Conservation (phyloP, 2,329 filamentous ascomycete genomes). For the Trichoderma endophyticum region DNA sequence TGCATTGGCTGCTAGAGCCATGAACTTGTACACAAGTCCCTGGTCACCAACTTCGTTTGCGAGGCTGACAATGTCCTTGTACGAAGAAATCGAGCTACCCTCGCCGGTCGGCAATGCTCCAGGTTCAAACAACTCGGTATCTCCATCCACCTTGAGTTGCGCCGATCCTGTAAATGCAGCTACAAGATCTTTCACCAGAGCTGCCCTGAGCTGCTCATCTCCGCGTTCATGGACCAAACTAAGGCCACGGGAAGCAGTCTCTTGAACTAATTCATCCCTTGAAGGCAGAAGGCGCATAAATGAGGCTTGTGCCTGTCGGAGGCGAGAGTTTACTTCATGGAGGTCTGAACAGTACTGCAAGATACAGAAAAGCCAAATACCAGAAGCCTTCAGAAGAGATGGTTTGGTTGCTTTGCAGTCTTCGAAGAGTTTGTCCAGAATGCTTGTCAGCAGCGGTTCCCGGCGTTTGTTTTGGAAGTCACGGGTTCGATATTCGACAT, state of each 20-base stretch:
- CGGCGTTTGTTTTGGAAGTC: conserved; percentile 39
- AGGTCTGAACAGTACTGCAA: conserved; percentile 86
- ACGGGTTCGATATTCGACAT: conserved; percentile 58
- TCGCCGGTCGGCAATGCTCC: conserved; percentile 88
- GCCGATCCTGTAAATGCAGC: conserved; percentile 80
- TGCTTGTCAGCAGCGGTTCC: conserved; percentile 44
- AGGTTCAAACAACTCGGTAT: conserved; percentile 91
- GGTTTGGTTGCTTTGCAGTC: conserved; percentile 86
- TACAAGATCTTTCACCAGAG: conserved; percentile 83
- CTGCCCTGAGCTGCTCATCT: conserved; percentile 72
- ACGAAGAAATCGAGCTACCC: conserved; percentile 85
- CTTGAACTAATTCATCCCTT: conserved; percentile 90
- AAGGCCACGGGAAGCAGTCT: conserved; percentile 86
- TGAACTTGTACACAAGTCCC: conserved; percentile 95
- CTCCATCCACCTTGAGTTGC: conserved; percentile 77
- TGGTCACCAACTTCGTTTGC: conserved; percentile 97
- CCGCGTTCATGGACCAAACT: conserved; percentile 94
- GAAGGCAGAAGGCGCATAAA: conserved; percentile 87
- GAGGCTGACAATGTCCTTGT: conserved; percentile 93
- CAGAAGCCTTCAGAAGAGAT: conserved; percentile 83
- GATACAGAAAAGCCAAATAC: conserved; percentile 90
- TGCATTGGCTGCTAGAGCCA: conserved; percentile 93
- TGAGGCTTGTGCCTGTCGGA: conserved; percentile 77
- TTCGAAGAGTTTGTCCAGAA: conserved; percentile 69
- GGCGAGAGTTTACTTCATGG: conserved; percentile 65